Evolutionary conservation across 1,284 basidiomycete genomes (phyloP).

Genomic region (Somion occarium): DNA sequence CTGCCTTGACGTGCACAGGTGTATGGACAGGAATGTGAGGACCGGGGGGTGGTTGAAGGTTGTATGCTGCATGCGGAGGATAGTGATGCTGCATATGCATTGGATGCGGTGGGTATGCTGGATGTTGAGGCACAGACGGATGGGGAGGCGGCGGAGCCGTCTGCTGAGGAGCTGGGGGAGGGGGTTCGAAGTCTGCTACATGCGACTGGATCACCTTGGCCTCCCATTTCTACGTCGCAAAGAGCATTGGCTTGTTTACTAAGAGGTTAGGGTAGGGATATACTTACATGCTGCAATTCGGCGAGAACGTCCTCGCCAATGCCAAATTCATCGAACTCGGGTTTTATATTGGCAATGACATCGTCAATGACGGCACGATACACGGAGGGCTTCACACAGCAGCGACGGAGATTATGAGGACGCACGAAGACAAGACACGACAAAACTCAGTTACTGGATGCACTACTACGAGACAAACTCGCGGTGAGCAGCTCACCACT

Average conservation of each 20-base stretch:
- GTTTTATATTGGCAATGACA: slow-evolving; percentile 83
- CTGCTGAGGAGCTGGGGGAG: slow-evolving; percentile 35
- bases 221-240: slow-evolving; percentile 80
- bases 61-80: slow-evolving; percentile 29
- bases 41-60: slow-evolving; percentile 38
- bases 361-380: slow-evolving; percentile 97
- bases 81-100: slow-evolving; percentile 30
- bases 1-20: slow-evolving; percentile 53
- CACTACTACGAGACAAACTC: slow-evolving; percentile 49
- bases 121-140: slow-evolving; percentile 13
- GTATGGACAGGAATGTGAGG: slow-evolving; percentile 32
- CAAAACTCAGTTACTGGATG: slow-evolving; percentile 47
- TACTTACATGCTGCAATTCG: slow-evolving; percentile 82
- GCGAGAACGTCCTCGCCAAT: slow-evolving; percentile 89
- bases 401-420: slow-evolving; percentile 16
- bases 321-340: slow-evolving; percentile 97
- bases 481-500: slow-evolving; percentile 79
- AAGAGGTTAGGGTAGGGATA: slow-evolving; percentile 10
- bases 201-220: slow-evolving; percentile 87
- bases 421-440: slow-evolving; percentile 9
- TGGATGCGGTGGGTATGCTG: slow-evolving; percentile 20
- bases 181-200: slow-evolving; percentile 88
- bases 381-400: slow-evolving; percentile 72
- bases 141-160: slow-evolving; percentile 18
- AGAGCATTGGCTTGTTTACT: slow-evolving; percentile 7